These are phyloP conservation scores for Phaseolus coccineus DNA, from an alignment of 331 rosid species.

Conservation along the genomic window DNA sequence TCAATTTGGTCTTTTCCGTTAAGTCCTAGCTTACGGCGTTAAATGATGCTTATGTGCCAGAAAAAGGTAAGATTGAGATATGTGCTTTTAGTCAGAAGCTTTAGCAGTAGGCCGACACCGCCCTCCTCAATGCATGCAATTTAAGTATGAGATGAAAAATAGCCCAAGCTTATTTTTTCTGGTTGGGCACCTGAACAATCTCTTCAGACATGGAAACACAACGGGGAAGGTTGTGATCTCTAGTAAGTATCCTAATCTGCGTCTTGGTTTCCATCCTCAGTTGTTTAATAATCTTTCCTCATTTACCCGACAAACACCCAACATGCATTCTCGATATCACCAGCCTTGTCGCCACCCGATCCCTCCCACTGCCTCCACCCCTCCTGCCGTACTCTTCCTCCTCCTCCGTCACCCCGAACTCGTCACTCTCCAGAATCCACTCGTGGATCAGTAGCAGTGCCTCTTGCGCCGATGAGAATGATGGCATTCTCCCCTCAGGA, in stretches of 20 bases:
- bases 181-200: slow-evolving; percentile 93
- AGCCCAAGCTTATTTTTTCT: slow-evolving; percentile 38
- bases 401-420: slow-evolving; percentile 62
- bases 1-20: no score
- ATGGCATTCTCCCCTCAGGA: slow-evolving; percentile 93
- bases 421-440: slow-evolving; percentile 87
- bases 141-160: slow-evolving; percentile 38
- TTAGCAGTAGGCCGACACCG: no score
- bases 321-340: slow-evolving; percentile 98
- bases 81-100: no score
- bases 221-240: slow-evolving; percentile 94
- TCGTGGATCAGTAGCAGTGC: slow-evolving; percentile 87
- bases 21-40: no score
- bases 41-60: no score
- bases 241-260: slow-evolving; percentile 94
- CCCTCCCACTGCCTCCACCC: slow-evolving; percentile 58
- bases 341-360: slow-evolving; percentile 84
- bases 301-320: slow-evolving; percentile 96
- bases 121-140: slow-evolving; percentile 41
- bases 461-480: slow-evolving; percentile 97
- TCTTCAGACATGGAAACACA: slow-evolving; percentile 96
- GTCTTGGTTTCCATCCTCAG: slow-evolving; percentile 98
- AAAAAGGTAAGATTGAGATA: no score
- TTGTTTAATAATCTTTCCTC: slow-evolving; percentile 99
- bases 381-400: slow-evolving; percentile 72